Base-by-base conservation (phyloP, 1,284 basidiomycete species). In the Pseudozyma thailandica region DNA sequence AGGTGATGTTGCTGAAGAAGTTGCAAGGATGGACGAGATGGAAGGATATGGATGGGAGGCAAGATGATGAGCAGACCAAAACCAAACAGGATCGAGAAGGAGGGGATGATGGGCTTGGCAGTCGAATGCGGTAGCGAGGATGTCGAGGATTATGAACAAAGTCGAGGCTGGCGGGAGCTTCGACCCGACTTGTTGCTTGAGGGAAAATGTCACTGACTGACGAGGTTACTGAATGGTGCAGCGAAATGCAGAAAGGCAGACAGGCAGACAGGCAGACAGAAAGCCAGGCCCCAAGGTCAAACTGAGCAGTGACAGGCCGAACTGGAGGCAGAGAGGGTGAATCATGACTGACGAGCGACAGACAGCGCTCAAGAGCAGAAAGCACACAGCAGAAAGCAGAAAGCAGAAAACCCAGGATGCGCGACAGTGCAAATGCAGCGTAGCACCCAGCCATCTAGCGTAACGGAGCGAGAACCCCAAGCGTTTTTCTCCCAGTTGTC, bases 121-220 rank as follows among this genome's bases (percentile, higher is more conserved):
- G 42, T 48, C 30, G 53, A 23, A 41, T 50, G 47, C 54, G 42
- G 47, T 50, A 38, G 35, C 25, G 9, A 26, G 31, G 33, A 44
- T 15, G 60, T 41, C 26, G 27, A 56, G 44, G 60, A 56, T 55
- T 62, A 56, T 55, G 52, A 63, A 46, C 44, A 12, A 30, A 55
- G 37, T 62, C 21, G 49, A 47, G n/a, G 18, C n/a, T 41, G 18
- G 23, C 18, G 38, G 38, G 38, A 42, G 30, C 46, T 49, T 41
- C 27, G 38, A 55, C 47, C 51, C 59, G 48, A 35, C 52, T 54
- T 49, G 59, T 25, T 35, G 51, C 10, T 13, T 35, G 38, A 16
- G 35, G 25, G 35, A 12, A 18, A 15, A 15, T 15, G 15, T 12
- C 6, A n/a, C 33, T 6, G 33, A n/a, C 33, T 35, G 13, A 35